Conservation (phyloP, 805 yeast species). For the Candida corydali region DNA sequence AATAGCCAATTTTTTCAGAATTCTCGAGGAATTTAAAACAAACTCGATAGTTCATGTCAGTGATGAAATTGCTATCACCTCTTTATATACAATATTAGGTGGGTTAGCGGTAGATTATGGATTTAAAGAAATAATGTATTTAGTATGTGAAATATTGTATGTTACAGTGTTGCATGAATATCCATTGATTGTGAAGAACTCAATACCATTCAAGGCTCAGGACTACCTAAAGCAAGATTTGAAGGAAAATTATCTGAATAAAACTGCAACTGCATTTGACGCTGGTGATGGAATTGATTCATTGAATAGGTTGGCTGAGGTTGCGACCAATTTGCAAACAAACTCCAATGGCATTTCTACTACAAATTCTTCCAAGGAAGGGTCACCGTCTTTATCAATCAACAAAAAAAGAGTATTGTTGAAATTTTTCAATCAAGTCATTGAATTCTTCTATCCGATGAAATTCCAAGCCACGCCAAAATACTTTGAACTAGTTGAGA, state of each 20-base stretch:
- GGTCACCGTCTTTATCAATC: background rate
- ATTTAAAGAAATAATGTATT: constrained; percentile 62
- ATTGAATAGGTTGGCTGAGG: constrained; percentile 31
- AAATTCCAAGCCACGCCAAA: constrained; percentile 77
- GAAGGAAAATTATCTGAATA: too few species aligned
- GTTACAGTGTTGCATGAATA: constrained; percentile 57
- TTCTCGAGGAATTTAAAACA: constrained; percentile 36
- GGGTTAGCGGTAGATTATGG: constrained; percentile 78
- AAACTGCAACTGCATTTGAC: background rate
- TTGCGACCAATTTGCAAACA: constrained; percentile 18
- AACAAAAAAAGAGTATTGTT: constrained; percentile 33
- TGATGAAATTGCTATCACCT: constrained; percentile 50
- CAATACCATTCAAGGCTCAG: constrained; percentile 22
- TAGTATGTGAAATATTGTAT: constrained; percentile 66
- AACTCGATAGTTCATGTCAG: constrained; percentile 22
- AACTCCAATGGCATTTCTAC: constrained; percentile 5
- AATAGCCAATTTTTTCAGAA: constrained; percentile 43
- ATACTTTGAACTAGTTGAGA: constrained; percentile 68
- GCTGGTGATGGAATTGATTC: constrained; percentile 5
- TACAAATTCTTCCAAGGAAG: background rate
- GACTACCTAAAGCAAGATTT: constrained; percentile 2
- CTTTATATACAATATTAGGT: constrained; percentile 60
- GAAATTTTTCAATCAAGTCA: constrained; percentile 48
- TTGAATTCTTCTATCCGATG: constrained; percentile 64
- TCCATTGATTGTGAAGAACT: constrained; percentile 52